phyloP scores from a whole-genome alignment of 2,329 filamentous ascomycete genomes.

The Fusarium torreyae region DNA sequence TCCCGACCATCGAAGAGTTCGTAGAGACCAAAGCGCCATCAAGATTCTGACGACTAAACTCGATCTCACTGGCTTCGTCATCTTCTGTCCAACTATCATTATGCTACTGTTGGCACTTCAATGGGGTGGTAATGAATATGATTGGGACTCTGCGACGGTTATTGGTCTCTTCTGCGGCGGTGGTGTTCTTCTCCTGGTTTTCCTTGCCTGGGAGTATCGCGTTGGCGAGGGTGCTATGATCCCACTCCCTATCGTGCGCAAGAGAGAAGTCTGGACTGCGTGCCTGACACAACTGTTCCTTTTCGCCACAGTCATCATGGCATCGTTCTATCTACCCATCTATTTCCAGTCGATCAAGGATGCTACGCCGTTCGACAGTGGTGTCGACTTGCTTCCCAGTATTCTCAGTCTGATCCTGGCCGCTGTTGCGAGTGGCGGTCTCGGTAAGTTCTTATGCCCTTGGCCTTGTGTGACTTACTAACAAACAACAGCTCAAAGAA shows the following conservation, averaged over 20 bases:
- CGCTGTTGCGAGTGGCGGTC: conserved; percentile 43
- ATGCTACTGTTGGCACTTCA: conserved; percentile 67
- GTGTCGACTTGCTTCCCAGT: conserved; percentile 51
- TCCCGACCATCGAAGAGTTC: conserved; percentile 52
- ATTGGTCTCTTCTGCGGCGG: conserved; percentile 64
- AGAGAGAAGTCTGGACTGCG: conserved; percentile 61
- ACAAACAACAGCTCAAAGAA: conserved; percentile 41
- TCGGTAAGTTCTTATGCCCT: conserved; percentile 28
- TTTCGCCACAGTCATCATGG: conserved; percentile 60
- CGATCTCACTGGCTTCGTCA: conserved; percentile 61
- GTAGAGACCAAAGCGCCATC: conserved; percentile 23
- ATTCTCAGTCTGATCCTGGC: conserved; percentile 47
- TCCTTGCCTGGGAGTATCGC: conserved; percentile 62
- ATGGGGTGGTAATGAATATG: conserved; percentile 64
- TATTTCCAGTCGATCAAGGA: conserved; percentile 66
- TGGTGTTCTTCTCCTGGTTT: conserved; percentile 57
- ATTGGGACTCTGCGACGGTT: conserved; percentile 62
- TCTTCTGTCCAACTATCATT: conserved; percentile 64
- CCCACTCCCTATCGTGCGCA: conserved; percentile 60
- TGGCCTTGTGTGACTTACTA: not conserved
- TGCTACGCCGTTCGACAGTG: conserved; percentile 48
- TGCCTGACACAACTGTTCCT: conserved; percentile 61
- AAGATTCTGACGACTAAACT: conserved; percentile 53
- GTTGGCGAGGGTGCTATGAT: conserved; percentile 66
- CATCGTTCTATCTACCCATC: conserved; percentile 65